A percentile compares a stretch with the other conserved stretches of the same genome.
These are phyloP conservation scores for Paecilomyces dactylethromorphus DNA, from an alignment of 2,329 filamentous ascomycete species.

Conservation along the genomic window DNA sequence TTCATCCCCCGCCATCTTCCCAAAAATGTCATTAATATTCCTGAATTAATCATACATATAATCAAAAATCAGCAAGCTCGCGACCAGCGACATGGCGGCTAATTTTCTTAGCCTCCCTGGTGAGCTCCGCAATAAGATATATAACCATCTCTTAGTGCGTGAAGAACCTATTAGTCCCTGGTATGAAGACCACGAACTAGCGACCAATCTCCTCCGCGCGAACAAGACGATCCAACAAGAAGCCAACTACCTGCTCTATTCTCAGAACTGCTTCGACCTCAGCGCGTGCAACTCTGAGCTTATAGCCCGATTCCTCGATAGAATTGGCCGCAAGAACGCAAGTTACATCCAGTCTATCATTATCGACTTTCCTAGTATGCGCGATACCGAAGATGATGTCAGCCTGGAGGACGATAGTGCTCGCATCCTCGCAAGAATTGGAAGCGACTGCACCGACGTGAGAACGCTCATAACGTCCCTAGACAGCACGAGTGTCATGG, in stretches of 20 bases:
- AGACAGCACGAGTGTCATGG: no score
- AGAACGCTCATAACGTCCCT: no score
- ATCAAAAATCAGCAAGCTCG: no score
- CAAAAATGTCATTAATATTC: no score
- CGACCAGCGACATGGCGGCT: no score
- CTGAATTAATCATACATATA: no score
- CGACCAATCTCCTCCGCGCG: constrained; percentile 5
- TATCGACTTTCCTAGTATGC: background rate
- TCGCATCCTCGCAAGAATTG: no score
- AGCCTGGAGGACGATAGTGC: no score
- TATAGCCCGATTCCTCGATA: constrained; percentile 11
- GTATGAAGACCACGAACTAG: no score
- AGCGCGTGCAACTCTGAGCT: background rate
- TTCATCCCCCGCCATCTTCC: no score
- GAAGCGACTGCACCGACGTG: no score
- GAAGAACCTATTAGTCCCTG: background rate
- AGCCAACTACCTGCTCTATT: constrained; percentile 14
- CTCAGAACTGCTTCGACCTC: constrained; percentile 15
- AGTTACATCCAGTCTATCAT: constrained; percentile 8
- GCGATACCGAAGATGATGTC: no score
- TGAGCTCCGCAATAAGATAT: background rate
- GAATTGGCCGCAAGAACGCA: constrained; percentile 13
- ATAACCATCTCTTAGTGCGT: background rate
- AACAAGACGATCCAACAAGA: constrained; percentile 14
- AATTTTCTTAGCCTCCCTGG: background rate